Percentiles rank a stretch among this genome's conserved stretches.
Conservation (phyloP, 305 asterid genomes). For the Plantago rigida region DNA sequence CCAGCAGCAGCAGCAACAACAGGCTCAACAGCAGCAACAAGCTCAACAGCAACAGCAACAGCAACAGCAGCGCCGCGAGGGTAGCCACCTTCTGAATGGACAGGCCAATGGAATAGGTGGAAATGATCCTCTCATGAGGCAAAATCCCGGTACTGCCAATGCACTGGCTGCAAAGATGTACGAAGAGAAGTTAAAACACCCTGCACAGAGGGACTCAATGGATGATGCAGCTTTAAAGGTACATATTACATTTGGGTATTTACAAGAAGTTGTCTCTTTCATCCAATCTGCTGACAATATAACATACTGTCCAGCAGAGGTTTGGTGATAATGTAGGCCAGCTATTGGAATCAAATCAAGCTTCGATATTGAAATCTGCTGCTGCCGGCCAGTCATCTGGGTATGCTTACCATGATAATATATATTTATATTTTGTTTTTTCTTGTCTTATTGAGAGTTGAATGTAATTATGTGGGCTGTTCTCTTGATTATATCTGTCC, state of each 20-base stretch:
- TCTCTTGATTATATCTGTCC: not conserved
- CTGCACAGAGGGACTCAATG: constrained; percentile 75
- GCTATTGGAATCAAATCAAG: constrained; percentile 78
- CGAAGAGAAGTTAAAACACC: constrained; percentile 74
- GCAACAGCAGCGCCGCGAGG: constrained; percentile 66
- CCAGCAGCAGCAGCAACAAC: constrained; percentile 51
- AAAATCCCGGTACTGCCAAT: constrained; percentile 78
- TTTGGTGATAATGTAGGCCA: constrained; percentile 77
- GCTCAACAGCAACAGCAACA: constrained; percentile 52
- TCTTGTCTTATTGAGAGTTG: constrained; percentile 10
- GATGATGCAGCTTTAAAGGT: constrained; percentile 94
- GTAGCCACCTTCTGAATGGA: constrained; percentile 50
- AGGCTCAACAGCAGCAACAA: constrained; percentile 48
- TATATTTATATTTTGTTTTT: constrained; percentile 11
- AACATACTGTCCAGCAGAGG: constrained; percentile 61
- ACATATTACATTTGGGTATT: constrained; percentile 10
- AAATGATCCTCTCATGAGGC: constrained; percentile 75
- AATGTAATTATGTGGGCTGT: not conserved
- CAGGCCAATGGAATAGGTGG: constrained; percentile 74
- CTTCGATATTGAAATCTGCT: constrained; percentile 89
- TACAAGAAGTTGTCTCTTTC: constrained; percentile 12
- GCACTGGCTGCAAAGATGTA: constrained; percentile 84
- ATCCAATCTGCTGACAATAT: constrained; percentile 19
- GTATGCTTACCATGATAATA: constrained; percentile 35
- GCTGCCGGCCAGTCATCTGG: constrained; percentile 80